Evolutionary conservation across 495 filamentous ascomycete genomes (phyloP).

Genomic region (Aspergillus carlsbadensis): DNA sequence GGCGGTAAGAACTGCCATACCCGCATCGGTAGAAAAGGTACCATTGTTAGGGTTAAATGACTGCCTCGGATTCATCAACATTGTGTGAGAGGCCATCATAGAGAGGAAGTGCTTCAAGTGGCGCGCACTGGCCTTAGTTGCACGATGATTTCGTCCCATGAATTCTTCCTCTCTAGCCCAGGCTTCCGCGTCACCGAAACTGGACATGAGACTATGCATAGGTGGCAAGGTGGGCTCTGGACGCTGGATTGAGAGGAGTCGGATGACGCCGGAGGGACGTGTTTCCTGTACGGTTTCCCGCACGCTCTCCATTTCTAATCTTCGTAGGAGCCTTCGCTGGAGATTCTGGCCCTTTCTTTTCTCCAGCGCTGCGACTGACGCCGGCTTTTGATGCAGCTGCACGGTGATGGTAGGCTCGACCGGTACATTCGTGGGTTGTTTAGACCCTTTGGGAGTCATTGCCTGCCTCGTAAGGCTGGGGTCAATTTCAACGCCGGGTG

Average conservation of each 20-base stretch:
- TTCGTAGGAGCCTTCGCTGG: slow-evolving; percentile 30
- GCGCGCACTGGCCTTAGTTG: neutral
- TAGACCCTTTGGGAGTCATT: slow-evolving; percentile 7
- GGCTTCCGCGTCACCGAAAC: slow-evolving; percentile 14
- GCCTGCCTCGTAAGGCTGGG: slow-evolving; percentile 26
- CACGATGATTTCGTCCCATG: neutral
- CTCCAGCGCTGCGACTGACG: slow-evolving; percentile 29
- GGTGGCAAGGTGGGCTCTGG: slow-evolving; percentile 13
- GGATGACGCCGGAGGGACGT: slow-evolving; percentile 21
- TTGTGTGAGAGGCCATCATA: slow-evolving; percentile 32
- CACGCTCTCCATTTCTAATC: slow-evolving; percentile 18
- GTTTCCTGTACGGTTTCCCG: slow-evolving; percentile 9
- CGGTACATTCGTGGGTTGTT: slow-evolving; percentile 21
- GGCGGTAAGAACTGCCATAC: slow-evolving; percentile 15
- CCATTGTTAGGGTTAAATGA: slow-evolving; percentile 39
- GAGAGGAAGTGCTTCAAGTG: slow-evolving; percentile 26
- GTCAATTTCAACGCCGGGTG: slow-evolving; percentile 33
- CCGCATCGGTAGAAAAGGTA: slow-evolving; percentile 44
- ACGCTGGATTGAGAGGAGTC: slow-evolving; percentile 35
- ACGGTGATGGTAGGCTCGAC: slow-evolving; percentile 35
- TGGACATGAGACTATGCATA: slow-evolving; percentile 23
- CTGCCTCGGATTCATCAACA: slow-evolving; percentile 48
- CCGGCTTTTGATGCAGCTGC: slow-evolving; percentile 41
- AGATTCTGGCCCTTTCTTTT: slow-evolving; percentile 26
- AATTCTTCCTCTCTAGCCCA: neutral